These are phyloP conservation scores for Tribonema minus DNA, from an alignment of 108 stramenopile species.

Conservation along the genomic window DNA sequence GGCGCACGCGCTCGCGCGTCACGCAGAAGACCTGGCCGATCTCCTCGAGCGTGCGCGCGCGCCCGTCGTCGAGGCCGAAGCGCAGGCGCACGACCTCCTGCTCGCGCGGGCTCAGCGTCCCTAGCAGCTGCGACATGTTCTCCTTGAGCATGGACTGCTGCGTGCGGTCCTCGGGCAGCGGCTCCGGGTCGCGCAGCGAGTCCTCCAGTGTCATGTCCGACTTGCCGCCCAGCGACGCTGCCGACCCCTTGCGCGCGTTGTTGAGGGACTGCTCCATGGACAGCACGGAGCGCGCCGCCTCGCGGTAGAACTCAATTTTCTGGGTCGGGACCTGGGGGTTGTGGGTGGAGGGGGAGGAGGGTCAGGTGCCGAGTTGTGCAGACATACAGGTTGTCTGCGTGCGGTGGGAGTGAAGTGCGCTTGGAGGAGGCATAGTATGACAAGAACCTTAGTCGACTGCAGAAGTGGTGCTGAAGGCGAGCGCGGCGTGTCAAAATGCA, in stretches of 20 bases:
- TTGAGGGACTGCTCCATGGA: conserved; percentile 20
- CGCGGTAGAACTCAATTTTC: conserved; percentile 8
- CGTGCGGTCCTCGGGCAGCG: not conserved
- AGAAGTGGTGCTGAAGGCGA: no score
- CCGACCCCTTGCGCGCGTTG: no score
- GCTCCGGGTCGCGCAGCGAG: not conserved
- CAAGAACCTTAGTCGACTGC: not conserved
- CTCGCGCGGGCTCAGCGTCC: conserved; percentile 21
- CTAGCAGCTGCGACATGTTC: conserved; percentile 16
- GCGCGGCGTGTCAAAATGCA: no score
- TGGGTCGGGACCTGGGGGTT: no score
- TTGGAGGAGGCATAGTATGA: not conserved
- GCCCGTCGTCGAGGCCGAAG: conserved; percentile 86
- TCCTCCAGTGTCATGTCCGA: no score
- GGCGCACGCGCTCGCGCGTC: conserved; percentile 82
- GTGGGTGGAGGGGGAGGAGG: not conserved
- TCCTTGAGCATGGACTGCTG: not conserved
- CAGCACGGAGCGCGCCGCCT: not conserved
- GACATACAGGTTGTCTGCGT: not conserved
- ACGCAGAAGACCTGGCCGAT: conserved; percentile 74
- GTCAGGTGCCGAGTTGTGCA: not conserved
- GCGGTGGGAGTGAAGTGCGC: not conserved
- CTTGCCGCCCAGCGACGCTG: no score
- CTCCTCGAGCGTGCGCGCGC: conserved; percentile 80
- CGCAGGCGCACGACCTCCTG: conserved; percentile 79